Base-by-base conservation (phyloP, 1,284 basidiomycete species). In the Cutaneotrichosporon cavernicola region DNA sequence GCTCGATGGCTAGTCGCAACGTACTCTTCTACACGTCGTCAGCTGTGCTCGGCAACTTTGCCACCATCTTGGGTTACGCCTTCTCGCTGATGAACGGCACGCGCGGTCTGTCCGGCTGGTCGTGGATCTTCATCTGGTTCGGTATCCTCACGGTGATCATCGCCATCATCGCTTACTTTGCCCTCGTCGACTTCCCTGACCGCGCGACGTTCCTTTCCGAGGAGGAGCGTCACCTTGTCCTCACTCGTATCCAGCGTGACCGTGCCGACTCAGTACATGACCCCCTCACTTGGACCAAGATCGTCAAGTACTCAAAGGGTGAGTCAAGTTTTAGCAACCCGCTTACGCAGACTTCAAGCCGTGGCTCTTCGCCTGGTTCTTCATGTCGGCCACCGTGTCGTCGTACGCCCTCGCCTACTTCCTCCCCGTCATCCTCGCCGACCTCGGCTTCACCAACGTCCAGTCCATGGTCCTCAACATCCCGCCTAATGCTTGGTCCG, bases 101-200 rank as follows among this genome's bases (percentile, higher is more conserved):
- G 4, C 49, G 49, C 11, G 61, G 59, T 14, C 7, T 53, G 16
- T 36, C 60, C 6, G 63, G 66, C 4, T 67, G 65, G 65, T 18
- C 34, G 2, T 60, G 58, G 58, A 21, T 60, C 36, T 60, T 60
- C 36, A 53, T 60, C 14, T 51, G 49, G 47, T 61, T 46, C 40
- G 60, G 60, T 18, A 9, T 62, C 5, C 16, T 62, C 2, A 63
- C 62, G 5, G 31, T 63, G 26, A 34, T 55, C 40, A 38, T 63
- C 26, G 63, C 31, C 14, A 32, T 50, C 38, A 8, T 65, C 11
- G 74, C 73, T 6, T 70, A 52, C 49, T 57, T 75, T 51, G 56
- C 73, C 55, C 69, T 76, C 50, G 74, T 77, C 65, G 81, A 83
- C 70, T 82, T 83, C 76, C 83, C 83, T 21, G 81, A 83, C 71